Evolutionary conservation across 179 eudicot species (phyloP), one percentile per base, ranked within the genome.

Genomic region (Gypsophila paniculata): DNA sequence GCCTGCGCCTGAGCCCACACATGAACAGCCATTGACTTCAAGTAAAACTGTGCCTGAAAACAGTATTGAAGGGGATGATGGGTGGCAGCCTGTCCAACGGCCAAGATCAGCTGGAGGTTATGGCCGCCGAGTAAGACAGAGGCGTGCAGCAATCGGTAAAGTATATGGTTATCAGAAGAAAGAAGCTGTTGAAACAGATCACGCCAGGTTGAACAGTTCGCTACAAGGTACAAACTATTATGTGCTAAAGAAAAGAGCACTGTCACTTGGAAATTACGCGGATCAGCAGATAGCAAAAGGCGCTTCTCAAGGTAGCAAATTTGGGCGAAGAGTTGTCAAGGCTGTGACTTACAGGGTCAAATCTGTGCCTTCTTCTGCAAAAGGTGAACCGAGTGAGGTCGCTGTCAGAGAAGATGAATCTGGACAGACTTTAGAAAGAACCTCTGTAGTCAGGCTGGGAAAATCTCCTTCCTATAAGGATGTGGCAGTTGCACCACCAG

Each of bases 381-480:
- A 78, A 68, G 82, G 68, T 72, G 80, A 83, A 72, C 29, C 75
- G 6, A 36, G 63, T 23, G 96, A 84, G 82, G 81, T 58, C 29
- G 38, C 77, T 22, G 57, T 42, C 65, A 84, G 70, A 76, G 93
- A 83, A 68, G 80, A 63, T 25, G 86, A 89, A 55, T 75, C 77
- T 49, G 85, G 79, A 66, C 82, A 77, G 58, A 78, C 72, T 69
- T 75, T 83, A 8, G 89, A 85, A 51, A 92, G 82, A 80, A 79
- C 87, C 77, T 87, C 97, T n/a, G 82, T 90, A 74, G 87, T 90
- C 72, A 86, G 89, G 78, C 83, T 95, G 52, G 97, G 96, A 15
- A 92, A 87, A 78, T 95, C 99, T 72, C 99, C 97, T 79, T 95
- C 99, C 10, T 95, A 95, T 74, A 95, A 92, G 85, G 99, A 95